Evolutionary conservation across 805 yeast genomes (phyloP).

Genomic region (Nakazawaea peltata): DNA sequence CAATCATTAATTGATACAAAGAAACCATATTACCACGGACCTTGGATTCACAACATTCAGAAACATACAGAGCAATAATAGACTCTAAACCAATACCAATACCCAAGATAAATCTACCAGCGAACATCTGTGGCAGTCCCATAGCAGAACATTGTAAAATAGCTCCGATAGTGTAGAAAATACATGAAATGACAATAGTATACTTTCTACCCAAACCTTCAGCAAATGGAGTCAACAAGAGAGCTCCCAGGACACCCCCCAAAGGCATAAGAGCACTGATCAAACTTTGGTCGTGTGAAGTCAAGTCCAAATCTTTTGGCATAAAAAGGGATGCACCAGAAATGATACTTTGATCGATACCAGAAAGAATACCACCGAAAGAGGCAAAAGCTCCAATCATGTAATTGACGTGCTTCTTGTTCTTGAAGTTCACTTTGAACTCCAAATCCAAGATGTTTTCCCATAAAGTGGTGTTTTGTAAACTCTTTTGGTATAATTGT

Average conservation of each 20-base stretch:
- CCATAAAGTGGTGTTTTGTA: constrained; percentile 25
- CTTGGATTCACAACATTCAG: constrained; percentile 52
- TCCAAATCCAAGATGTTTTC: constrained; percentile 30
- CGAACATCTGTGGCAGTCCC: constrained; percentile 40
- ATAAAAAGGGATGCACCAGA: constrained; percentile 54
- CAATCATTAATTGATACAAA: constrained; percentile 55
- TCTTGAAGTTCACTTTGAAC: constrained; percentile 31
- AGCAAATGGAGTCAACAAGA: constrained; percentile 50
- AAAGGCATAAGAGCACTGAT: constrained; percentile 58
- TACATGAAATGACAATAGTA: constrained; percentile 47
- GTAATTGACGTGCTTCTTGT: constrained; percentile 36
- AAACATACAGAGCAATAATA: constrained; percentile 55
- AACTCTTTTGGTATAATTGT: constrained; percentile 21
- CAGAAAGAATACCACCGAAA: constrained; percentile 57
- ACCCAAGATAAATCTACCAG: constrained; percentile 54
- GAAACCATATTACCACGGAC: constrained; percentile 56
- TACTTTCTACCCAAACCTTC: constrained; percentile 48
- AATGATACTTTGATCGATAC: constrained; percentile 60
- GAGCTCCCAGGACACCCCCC: constrained; percentile 59
- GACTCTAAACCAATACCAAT: constrained; percentile 62
- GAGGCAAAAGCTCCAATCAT: constrained; percentile 51
- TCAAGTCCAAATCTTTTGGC: constrained; percentile 31
- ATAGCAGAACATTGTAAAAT: constrained; percentile 46
- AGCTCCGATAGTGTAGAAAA: constrained; percentile 56
- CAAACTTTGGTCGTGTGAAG: constrained; percentile 38